A percentile compares a stretch with the other conserved stretches of the same genome.
These are phyloP conservation scores for Xylaria polymorpha DNA, from an alignment of 2,329 filamentous ascomycete species.

Conservation along the genomic window DNA sequence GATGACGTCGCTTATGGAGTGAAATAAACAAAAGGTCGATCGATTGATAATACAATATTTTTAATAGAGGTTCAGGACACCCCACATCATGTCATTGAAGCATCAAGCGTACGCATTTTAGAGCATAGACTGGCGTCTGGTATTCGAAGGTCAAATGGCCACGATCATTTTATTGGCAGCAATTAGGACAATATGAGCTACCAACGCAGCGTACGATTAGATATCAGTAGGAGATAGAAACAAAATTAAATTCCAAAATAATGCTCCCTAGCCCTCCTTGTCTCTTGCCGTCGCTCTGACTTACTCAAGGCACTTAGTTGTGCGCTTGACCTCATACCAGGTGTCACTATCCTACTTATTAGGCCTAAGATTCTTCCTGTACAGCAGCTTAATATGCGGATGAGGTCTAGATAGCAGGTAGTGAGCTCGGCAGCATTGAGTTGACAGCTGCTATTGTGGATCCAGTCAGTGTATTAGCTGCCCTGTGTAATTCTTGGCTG, in stretches of 20 bases:
- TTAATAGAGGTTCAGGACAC: conserved; percentile 23
- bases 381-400: too few species aligned
- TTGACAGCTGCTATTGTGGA: too few species aligned
- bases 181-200: neutral
- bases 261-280: neutral
- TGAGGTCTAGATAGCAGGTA: too few species aligned
- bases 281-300: too few species aligned
- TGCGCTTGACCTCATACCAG: too few species aligned
- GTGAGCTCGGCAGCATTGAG: too few species aligned
- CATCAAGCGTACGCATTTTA: conserved; percentile 26
- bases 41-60: conserved; percentile 18
- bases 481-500: too few species aligned
- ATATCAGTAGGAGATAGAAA: conserved; percentile 3
- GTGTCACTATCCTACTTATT: too few species aligned
- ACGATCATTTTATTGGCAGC: conserved; percentile 13
- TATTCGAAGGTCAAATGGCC: conserved; percentile 9
- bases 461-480: too few species aligned
- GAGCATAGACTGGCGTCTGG: conserved; percentile 30
- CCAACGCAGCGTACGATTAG: neutral
- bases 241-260: neutral
- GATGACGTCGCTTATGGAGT: neutral
- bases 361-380: too few species aligned
- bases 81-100: conserved; percentile 15
- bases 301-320: too few species aligned
- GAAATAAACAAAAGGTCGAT: neutral